Conservation (phyloP, 805 yeast species). For the Candida sonorensis region DNA sequence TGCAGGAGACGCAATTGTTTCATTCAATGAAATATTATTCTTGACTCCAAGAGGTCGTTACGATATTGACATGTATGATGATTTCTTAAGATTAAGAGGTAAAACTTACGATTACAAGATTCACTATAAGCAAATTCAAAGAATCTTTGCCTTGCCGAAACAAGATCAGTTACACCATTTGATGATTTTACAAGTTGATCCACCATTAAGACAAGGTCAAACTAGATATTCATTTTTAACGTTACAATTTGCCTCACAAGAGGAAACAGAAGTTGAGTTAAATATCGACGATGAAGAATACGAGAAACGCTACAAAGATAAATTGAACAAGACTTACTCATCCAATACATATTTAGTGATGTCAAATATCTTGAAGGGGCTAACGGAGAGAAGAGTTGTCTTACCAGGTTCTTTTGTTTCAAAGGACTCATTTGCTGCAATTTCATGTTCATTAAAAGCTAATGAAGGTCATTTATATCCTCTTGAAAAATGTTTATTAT, state of each 20-base stretch:
- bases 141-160: conserved; percentile 87
- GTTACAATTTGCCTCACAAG: conserved; percentile 83
- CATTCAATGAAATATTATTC: conserved; percentile 85
- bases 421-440: conserved; percentile 74
- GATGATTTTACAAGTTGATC: conserved; percentile 85
- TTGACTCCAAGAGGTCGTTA: conserved; percentile 98
- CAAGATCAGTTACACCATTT: conserved; percentile 90
- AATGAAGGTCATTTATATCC: conserved; percentile 91
- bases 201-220: conserved; percentile 97
- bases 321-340: conserved; percentile 62
- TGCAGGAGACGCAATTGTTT: conserved; percentile 90
- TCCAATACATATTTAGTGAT: conserved; percentile 82
- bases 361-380: conserved; percentile 82
- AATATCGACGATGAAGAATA: conserved; percentile 80
- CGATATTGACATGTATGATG: conserved; percentile 89
- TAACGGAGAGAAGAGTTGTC: conserved; percentile 78
- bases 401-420: conserved; percentile 80
- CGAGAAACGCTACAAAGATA: conserved; percentile 65
- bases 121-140: conserved; percentile 82
- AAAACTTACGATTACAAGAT: conserved; percentile 96
- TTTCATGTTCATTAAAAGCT: conserved; percentile 89
- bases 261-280: conserved; percentile 84
- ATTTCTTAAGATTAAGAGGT: conserved; percentile 86
- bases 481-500: conserved; percentile 84
- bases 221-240: conserved; percentile 92